Evolutionary conservation across 2,329 filamentous ascomycete species (phyloP).

Genomic region (Aspergillus luchuensis): DNA sequence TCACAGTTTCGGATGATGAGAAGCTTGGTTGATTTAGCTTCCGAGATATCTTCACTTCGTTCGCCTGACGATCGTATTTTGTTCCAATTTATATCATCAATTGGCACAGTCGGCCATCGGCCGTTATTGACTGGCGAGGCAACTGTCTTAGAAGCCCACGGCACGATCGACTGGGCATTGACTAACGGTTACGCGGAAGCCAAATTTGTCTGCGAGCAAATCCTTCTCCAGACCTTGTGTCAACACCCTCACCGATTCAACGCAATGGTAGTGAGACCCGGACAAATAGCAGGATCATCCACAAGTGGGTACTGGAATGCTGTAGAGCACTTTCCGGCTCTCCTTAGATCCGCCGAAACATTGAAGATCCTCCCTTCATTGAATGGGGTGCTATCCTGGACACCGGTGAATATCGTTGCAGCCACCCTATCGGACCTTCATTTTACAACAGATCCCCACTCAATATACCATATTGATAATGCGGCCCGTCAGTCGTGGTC

Average conservation of each 20-base stretch:
- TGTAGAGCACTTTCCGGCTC: slow-evolving; percentile 53
- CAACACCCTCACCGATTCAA: slow-evolving; percentile 47
- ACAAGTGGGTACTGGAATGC: slow-evolving; percentile 58
- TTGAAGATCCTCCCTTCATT: slow-evolving; percentile 48
- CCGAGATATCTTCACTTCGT: slow-evolving; percentile 28
- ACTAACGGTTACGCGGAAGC: slow-evolving; percentile 56
- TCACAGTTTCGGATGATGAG: slow-evolving; percentile 48
- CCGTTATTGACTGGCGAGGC: slow-evolving; percentile 25
- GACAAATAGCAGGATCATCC: slow-evolving; percentile 57
- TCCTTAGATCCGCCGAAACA: slow-evolving; percentile 55
- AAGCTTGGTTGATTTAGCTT: slow-evolving; percentile 52
- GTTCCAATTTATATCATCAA: slow-evolving; percentile 49
- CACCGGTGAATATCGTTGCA: slow-evolving; percentile 49
- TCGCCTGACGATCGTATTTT: slow-evolving; percentile 19
- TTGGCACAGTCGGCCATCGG: slow-evolving; percentile 42
- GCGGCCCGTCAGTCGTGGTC: slow-evolving; percentile 47
- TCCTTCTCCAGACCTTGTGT: slow-evolving; percentile 52
- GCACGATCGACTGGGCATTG: slow-evolving; percentile 45
- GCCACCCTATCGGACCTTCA: slow-evolving; percentile 39
- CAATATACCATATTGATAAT: slow-evolving; percentile 52
- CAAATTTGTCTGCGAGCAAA: slow-evolving; percentile 54
- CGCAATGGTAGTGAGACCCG: slow-evolving; percentile 49
- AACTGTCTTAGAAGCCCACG: slow-evolving; percentile 48
- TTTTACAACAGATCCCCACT: slow-evolving; percentile 24
- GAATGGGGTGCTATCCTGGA: slow-evolving; percentile 48